A percentile compares a stretch with the other conserved stretches of the same genome.
phyloP scores from a whole-genome alignment of 2,329 filamentous ascomycete genomes.

The Reticulascus tulasneorum region DNA sequence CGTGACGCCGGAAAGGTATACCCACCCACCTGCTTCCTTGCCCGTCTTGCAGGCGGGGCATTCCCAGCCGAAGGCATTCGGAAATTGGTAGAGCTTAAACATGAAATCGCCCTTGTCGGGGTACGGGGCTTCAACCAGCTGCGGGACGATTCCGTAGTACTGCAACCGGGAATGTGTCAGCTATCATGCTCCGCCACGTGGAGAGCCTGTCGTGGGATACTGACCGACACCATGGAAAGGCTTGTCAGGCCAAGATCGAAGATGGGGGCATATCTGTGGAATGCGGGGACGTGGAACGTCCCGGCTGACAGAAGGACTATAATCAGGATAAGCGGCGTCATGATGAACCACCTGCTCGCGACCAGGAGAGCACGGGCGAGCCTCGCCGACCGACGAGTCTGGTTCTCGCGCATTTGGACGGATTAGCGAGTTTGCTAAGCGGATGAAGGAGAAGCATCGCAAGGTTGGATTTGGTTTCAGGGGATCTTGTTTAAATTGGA shows the following conservation, averaged over 20 bases:
- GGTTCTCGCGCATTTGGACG: too few species aligned
- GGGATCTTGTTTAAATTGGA: too few species aligned
- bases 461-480: too few species aligned
- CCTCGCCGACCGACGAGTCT: too few species aligned
- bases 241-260: background rate
- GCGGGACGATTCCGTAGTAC: background rate
- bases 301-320: background rate
- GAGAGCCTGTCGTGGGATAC: background rate
- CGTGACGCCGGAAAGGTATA: background rate
- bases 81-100: background rate
- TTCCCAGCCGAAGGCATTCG: background rate
- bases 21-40: background rate
- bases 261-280: background rate
- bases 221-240: conserved; percentile 1
- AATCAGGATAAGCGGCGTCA: background rate
- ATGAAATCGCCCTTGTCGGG: background rate
- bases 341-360: background rate
- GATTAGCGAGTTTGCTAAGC: too few species aligned
- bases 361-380: background rate
- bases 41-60: background rate
- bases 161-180: background rate
- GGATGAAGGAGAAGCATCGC: too few species aligned
- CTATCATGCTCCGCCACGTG: too few species aligned
- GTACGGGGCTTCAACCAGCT: too few species aligned
- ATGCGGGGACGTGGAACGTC: background rate